Evolutionary conservation across 805 yeast species (phyloP).

Genomic region (Candida krabiensis): DNA sequence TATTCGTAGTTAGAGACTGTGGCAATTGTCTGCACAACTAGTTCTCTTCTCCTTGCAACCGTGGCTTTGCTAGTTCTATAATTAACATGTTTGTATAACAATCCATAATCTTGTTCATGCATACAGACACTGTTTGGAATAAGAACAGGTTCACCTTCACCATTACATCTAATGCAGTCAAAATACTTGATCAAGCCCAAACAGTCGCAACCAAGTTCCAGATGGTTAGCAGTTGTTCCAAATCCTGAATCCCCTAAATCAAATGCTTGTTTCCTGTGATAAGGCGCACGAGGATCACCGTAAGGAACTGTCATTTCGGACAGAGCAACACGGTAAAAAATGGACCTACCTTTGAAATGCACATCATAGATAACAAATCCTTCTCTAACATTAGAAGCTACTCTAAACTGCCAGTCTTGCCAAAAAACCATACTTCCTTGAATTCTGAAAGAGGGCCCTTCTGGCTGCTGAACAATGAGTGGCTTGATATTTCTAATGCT

Average conservation of each 20-base stretch:
- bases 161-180: slow-evolving; percentile 57
- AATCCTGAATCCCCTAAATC: slow-evolving; percentile 86
- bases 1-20: slow-evolving; percentile 87
- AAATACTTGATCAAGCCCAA: slow-evolving; percentile 75
- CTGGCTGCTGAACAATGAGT: slow-evolving; percentile 69
- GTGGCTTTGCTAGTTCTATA: slow-evolving; percentile 72
- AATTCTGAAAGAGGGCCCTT: slow-evolving; percentile 70
- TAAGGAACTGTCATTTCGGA: slow-evolving; percentile 89
- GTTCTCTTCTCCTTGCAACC: slow-evolving; percentile 75
- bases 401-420: slow-evolving; percentile 86
- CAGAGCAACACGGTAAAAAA: slow-evolving; percentile 69
- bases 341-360: slow-evolving; percentile 72
- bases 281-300: slow-evolving; percentile 82
- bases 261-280: slow-evolving; percentile 83
- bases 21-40: slow-evolving; percentile 76
- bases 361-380: slow-evolving; percentile 76
- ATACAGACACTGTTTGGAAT: slow-evolving; percentile 73
- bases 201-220: slow-evolving; percentile 79
- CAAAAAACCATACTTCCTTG: slow-evolving; percentile 63
- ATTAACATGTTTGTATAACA: slow-evolving; percentile 76
- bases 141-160: slow-evolving; percentile 60
- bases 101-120: slow-evolving; percentile 79
- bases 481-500: slow-evolving; percentile 63
- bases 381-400: slow-evolving; percentile 69
- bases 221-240: slow-evolving; percentile 68